Base-by-base conservation (phyloP, 495 filamentous ascomycete genomes). In the Pseudoneurospora amorphoporcata region DNA sequence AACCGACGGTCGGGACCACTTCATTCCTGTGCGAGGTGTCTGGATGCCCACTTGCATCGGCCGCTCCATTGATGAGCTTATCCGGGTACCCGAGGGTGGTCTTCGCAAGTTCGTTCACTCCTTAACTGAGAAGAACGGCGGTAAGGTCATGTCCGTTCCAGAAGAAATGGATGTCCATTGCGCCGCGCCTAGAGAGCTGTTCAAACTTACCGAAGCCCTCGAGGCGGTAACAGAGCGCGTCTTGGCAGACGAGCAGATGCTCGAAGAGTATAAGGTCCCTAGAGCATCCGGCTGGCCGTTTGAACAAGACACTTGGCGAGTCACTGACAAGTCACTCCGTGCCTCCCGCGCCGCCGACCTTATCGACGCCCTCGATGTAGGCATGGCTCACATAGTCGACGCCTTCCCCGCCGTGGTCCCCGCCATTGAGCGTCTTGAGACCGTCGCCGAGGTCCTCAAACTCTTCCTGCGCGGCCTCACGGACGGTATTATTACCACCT, bases 21-120 rank as follows among this genome's bases (percentile, higher is more conserved):
- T 99, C 79, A 87, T 99, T 68, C 90, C 94, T 1, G 84, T 96
- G 8, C 87, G 85, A 4, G 95, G 89, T 0, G 81, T 84, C 0
- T 99, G 95, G 95, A 81, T 90, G 3, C 92, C 90, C 32, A 94
- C 92, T 0, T 92, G 89, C 74, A 94, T 98, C 70, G 94, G 93
- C 0, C 89, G 92, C 68, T 92, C 91, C 8, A 84, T 98, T 45
- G 90, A 92, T 69, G 92, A 95, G 75, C 86, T 99, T 17, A 92
- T 94, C 19, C 87, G 89, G 19, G 90, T 98, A 65, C 94, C 95
- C 0, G 92, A 95, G 72, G 89, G 90, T 29, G 94, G 77, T 81
- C 92, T 81, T 80, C 88, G 81, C 84, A 84, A 74, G 72, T 90
- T 81, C 68, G 77, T 73, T 45, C 74, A 74, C 38, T 75, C 72